A percentile compares a stretch with the other conserved stretches of the same genome.
phyloP scores from a whole-genome alignment of 2,329 filamentous ascomycete species.

The Teratosphaeria destructans region DNA sequence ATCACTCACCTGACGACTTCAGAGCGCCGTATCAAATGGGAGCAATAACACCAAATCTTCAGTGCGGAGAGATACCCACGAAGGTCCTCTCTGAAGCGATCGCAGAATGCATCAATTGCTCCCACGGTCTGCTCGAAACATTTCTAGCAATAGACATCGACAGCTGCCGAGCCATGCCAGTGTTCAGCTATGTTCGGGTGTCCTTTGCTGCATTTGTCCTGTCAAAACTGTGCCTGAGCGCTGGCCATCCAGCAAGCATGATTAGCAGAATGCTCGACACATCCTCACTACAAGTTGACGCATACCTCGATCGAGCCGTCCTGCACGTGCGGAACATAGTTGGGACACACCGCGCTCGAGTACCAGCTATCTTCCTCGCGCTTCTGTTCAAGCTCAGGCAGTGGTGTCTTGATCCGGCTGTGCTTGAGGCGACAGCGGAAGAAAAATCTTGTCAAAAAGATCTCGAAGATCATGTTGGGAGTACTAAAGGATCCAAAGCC shows the following conservation, averaged over 20 bases:
- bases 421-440: constrained; percentile 6
- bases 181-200: constrained; percentile 61
- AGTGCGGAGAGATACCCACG: constrained; percentile 28
- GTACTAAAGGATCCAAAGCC: neutral
- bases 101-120: neutral
- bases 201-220: constrained; percentile 62
- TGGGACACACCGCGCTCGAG: constrained; percentile 23
- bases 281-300: constrained; percentile 53
- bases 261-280: constrained; percentile 60
- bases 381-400: constrained; percentile 22
- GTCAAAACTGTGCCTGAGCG: constrained; percentile 63
- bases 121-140: constrained; percentile 43
- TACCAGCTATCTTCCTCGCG: constrained; percentile 20
- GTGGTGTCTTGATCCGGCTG: constrained; percentile 19
- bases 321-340: constrained; percentile 56
- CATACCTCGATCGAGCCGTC: constrained; percentile 60
- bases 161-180: constrained; percentile 54
- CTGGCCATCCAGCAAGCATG: constrained; percentile 52
- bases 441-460: neutral
- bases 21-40: constrained; percentile 35
- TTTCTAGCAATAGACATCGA: constrained; percentile 52
- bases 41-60: constrained; percentile 33
- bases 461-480: neutral
- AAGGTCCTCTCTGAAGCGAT: constrained; percentile 11
- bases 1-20: constrained; percentile 48